Base-by-base conservation (phyloP, 1,284 basidiomycete species). In the Fomitopsis pinicola region DNA sequence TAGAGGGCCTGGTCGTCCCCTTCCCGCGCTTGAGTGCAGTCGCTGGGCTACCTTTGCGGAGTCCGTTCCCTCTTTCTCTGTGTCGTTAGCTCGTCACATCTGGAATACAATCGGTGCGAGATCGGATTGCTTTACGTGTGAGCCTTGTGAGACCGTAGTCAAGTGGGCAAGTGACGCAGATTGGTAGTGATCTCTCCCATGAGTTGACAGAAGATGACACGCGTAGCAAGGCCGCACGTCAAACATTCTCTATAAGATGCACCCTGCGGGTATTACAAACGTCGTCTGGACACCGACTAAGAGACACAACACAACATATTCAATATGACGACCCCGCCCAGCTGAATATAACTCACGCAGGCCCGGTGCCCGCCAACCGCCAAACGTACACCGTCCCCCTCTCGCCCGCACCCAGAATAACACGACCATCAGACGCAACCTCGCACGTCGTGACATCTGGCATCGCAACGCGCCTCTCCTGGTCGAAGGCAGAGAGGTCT, bases 371-470 rank as follows among this genome's bases (percentile, higher is more conserved):
- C 19, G 55, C 55, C 59, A 69, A 59, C 33, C 60, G 64, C 72
- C 72, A 73, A 5, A 70, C 56, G 50, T 60, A 69, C 57, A 73
- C 38, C 28, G 66, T 68, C 5, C 70, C 66, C 14, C 60, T 63
- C 14, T 63, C 64, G 10, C 71, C 70, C 17, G 68, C 59, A 26
- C 67, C 69, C 0, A 72, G 40, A 15, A 73, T 61, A 3, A 66
- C 64, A 17, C 60, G 30, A 8, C 71, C 71, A 4, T 65, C 65
- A 44, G 58, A 69, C 5, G 67, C 68, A 52, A 73, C 61, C 44
- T 69, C 68, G 57, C 72, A 73, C 9, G 55, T 36, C 14, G 19
- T 59, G 40, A 70, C 61, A n/a, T 67, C 65, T 30, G 64, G 61
- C 6, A 65, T 35, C 26, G 59, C 62, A 19, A 60, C 19, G 5